phyloP scores from a whole-genome alignment of 768 basidiomycete species.

The Suillus bovinus region DNA sequence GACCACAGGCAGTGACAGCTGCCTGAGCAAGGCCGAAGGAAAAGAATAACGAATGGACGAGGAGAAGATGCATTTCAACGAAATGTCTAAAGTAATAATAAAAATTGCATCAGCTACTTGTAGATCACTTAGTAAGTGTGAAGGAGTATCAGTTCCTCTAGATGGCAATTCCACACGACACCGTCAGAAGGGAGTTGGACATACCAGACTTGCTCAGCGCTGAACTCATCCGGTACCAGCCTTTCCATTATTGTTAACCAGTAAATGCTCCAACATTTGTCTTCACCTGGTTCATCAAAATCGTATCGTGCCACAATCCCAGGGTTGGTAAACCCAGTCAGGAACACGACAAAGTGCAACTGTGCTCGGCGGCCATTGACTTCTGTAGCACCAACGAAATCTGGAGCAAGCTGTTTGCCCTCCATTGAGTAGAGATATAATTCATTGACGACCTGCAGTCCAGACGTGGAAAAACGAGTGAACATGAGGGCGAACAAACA shows the following conservation, averaged over 20 bases:
- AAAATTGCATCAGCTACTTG: not conserved
- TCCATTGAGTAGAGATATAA: slow-evolving; percentile 65
- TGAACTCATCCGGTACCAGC: slow-evolving; percentile 66
- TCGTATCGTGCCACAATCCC: slow-evolving; percentile 65
- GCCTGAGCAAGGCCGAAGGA: slow-evolving; percentile 15
- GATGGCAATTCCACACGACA: not conserved
- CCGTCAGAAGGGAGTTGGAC: slow-evolving; percentile 6
- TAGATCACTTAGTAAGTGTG: not conserved
- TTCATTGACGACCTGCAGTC: slow-evolving; percentile 69
- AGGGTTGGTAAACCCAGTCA: slow-evolving; percentile 73
- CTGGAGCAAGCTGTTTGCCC: slow-evolving; percentile 57
- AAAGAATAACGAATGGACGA: slow-evolving; percentile 26
- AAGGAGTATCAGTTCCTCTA: slow-evolving; percentile 17
- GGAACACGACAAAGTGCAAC: slow-evolving; percentile 60
- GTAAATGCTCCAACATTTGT: slow-evolving; percentile 60
- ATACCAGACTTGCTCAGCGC: slow-evolving; percentile 78
- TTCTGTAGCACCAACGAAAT: slow-evolving; percentile 66
- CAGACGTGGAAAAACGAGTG: no score
- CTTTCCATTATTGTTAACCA: slow-evolving; percentile 58
- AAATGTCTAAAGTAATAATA: not conserved
- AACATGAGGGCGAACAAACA: no score
- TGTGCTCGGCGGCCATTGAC: slow-evolving; percentile 53
- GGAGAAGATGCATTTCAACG: slow-evolving; percentile 21
- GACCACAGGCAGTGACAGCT: slow-evolving; percentile 23
- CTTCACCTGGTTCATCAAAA: slow-evolving; percentile 41